phyloP scores from a whole-genome alignment of 2,329 filamentous ascomycete species.

The Sporothrix curviconia region DNA sequence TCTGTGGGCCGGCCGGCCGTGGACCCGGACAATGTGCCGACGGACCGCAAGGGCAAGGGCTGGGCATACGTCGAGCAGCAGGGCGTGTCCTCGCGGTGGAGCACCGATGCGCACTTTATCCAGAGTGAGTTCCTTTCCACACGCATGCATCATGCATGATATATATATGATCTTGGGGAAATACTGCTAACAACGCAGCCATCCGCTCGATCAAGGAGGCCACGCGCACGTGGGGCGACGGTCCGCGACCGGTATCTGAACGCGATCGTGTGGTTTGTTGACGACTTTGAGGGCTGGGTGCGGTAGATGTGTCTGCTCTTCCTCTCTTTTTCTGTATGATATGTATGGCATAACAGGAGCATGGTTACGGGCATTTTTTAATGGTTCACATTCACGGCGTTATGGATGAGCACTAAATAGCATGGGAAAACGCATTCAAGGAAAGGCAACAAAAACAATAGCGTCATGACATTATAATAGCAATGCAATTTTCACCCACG shows the following conservation, averaged over 20 bases:
- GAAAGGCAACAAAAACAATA: no score
- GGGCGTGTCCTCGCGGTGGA: slow-evolving; percentile 61
- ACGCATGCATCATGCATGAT: no score
- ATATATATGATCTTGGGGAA: no score
- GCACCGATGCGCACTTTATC: slow-evolving; percentile 74
- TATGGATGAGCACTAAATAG: no score
- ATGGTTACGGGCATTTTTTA: neutral
- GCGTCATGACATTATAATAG: no score
- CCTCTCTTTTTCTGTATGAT: neutral
- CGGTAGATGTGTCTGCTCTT: neutral
- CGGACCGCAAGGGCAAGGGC: slow-evolving; percentile 55
- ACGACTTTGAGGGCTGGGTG: slow-evolving; percentile 65
- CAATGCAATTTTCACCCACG: no score
- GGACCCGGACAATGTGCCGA: slow-evolving; percentile 56
- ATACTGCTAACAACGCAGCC: slow-evolving; percentile 35
- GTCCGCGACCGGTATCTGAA: slow-evolving; percentile 58
- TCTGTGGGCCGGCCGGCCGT: slow-evolving; percentile 66
- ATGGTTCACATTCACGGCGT: no score
- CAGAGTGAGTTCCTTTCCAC: slow-evolving; percentile 62
- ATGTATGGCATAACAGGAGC: neutral
- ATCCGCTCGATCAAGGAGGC: slow-evolving; percentile 70
- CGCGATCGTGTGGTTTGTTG: slow-evolving; percentile 64
- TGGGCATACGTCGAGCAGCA: slow-evolving; percentile 73
- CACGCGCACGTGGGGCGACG: slow-evolving; percentile 67
- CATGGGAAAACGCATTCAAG: no score